phyloP scores from a whole-genome alignment of 306 rosid genomes.

The Canavalia gladiata region DNA sequence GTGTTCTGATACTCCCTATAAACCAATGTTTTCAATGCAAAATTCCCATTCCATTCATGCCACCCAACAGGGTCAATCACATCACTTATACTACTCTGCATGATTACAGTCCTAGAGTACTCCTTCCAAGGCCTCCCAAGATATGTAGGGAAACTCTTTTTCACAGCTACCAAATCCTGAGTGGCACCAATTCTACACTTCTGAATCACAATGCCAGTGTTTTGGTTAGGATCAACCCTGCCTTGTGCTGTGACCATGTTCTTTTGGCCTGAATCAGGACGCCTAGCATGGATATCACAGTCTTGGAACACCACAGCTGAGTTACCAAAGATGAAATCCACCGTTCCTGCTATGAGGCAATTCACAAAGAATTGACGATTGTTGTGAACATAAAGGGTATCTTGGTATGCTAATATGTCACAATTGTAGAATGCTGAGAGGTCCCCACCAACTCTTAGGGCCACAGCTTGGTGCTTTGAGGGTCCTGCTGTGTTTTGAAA shows the following conservation, averaged over 20 bases:
- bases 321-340: constrained; percentile 92
- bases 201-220: constrained; percentile 91
- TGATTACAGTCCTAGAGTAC: constrained; percentile 83
- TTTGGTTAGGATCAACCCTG: constrained; percentile 85
- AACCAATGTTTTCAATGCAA: constrained; percentile 74
- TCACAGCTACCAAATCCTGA: constrained; percentile 58
- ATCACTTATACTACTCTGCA: constrained; percentile 66
- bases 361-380: constrained; percentile 79
- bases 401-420: constrained; percentile 85
- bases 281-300: constrained; percentile 85
- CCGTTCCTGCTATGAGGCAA: constrained; percentile 74
- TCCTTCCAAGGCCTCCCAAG: constrained; percentile 95
- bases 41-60: constrained; percentile 78
- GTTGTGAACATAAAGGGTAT: constrained; percentile 90
- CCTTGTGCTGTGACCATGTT: constrained; percentile 97
- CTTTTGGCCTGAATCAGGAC: constrained; percentile 79
- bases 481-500: constrained; percentile 94
- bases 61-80: constrained; percentile 82
- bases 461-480: constrained; percentile 95
- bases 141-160: constrained; percentile 62
- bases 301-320: constrained; percentile 78
- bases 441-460: constrained; percentile 87
- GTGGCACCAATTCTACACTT: constrained; percentile 83
- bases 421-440: constrained; percentile 84
- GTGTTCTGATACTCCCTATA: constrained; percentile 78